Conservation (phyloP, 805 yeast genomes). For the Kregervanrija fluxuum region DNA sequence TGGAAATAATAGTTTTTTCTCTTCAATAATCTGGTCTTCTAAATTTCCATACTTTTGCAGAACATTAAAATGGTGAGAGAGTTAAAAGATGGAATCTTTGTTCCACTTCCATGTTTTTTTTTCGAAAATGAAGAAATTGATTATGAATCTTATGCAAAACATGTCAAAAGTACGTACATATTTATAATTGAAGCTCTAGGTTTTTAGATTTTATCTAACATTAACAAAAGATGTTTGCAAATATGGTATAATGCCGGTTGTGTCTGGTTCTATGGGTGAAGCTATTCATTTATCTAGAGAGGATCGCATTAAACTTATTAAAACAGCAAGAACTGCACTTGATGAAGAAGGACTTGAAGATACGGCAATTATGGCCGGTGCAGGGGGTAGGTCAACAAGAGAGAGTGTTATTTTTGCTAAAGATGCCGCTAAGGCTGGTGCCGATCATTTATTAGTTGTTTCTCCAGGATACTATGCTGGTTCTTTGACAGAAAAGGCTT, state of each 20-base stretch:
- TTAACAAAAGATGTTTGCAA: constrained; percentile 5
- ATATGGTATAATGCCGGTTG: constrained; percentile 28
- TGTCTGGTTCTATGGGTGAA: constrained; percentile 36
- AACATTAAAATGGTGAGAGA: too few species aligned
- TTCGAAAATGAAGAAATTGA: constrained; percentile 22
- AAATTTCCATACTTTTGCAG: too few species aligned
- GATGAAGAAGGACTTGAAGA: constrained; percentile 25
- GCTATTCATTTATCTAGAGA: constrained; percentile 27
- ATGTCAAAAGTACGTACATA: constrained; percentile 20
- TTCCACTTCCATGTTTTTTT: constrained; percentile 13
- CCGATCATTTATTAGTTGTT: constrained; percentile 28
- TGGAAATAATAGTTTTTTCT: too few species aligned
- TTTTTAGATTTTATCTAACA: too few species aligned
- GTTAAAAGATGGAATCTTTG: not conserved
- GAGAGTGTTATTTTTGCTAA: constrained; percentile 24
- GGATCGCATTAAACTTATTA: constrained; percentile 27
- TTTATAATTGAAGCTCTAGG: too few species aligned
- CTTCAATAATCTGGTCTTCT: too few species aligned
- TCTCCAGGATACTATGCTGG: constrained; percentile 33
- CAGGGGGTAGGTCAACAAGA: constrained; percentile 19
- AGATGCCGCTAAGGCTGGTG: constrained; percentile 27
- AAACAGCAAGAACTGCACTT: constrained; percentile 24
- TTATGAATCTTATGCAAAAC: constrained; percentile 26
- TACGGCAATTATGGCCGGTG: constrained; percentile 28
- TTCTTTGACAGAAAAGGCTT: constrained; percentile 24